These are phyloP conservation scores for Gillenia trifoliata DNA, from an alignment of 306 rosid genomes.

Conservation along the genomic window DNA sequence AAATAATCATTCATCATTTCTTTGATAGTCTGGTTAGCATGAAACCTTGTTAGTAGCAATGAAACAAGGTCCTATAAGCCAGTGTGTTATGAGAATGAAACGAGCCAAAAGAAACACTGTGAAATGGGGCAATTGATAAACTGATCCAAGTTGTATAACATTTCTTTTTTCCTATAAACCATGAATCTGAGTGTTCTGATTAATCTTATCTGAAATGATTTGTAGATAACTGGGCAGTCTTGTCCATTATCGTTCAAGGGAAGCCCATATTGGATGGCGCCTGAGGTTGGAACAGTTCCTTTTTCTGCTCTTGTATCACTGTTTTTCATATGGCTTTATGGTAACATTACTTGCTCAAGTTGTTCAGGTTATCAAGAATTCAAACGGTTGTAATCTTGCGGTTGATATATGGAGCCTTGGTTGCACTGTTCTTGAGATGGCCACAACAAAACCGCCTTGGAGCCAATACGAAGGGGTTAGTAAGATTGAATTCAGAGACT, in stretches of 20 bases:
- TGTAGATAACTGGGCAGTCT: constrained; percentile 86
- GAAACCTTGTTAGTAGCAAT: not conserved
- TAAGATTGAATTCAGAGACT: constrained; percentile 3
- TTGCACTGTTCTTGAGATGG: constrained; percentile 97
- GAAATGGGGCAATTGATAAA: not conserved
- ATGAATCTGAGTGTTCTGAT: not conserved
- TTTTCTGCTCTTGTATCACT: not conserved
- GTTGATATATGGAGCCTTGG: constrained; percentile 99
- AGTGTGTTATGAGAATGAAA: not conserved
- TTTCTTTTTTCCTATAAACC: not conserved
- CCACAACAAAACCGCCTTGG: constrained; percentile 97
- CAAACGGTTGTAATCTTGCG: constrained; percentile 77
- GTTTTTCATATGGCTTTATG: not conserved
- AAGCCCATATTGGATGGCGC: constrained; percentile 99
- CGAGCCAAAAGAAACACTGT: not conserved
- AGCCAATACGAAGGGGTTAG: constrained; percentile 91
- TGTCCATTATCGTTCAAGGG: constrained; percentile 90
- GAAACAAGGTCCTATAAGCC: not conserved
- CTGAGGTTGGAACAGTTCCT: constrained; percentile 58
- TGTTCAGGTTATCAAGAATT: constrained; percentile 73
- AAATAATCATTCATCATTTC: not conserved
- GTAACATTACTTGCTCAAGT: not conserved
- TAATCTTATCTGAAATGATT: constrained; percentile 19
- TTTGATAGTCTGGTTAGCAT: not conserved
- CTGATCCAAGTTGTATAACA: not conserved